Percentiles rank a stretch among this genome's conserved stretches.
Evolutionary conservation across 495 filamentous ascomycete genomes (phyloP).

Genomic region (Beverwykella pulmonaria): DNA sequence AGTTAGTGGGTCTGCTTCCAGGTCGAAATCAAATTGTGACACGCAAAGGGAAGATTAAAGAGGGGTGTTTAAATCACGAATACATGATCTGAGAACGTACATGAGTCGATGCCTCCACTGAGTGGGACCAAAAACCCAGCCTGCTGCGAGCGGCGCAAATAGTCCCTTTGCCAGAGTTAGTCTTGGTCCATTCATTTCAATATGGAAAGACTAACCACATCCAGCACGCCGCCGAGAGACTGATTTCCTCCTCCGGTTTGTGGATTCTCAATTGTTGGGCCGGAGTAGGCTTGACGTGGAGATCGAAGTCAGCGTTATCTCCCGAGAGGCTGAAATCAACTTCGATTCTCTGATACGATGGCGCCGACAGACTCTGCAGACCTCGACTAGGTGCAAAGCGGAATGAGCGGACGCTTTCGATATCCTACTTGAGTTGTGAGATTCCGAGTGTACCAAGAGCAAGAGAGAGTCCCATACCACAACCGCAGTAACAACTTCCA

Average conservation of each 20-base stretch:
- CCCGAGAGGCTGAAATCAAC: slow-evolving; percentile 48
- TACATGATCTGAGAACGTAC: slow-evolving; percentile 48
- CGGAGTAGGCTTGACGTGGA: slow-evolving; percentile 27
- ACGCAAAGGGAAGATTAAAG: no score
- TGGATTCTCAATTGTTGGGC: slow-evolving; percentile 56
- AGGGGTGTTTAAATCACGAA: no score
- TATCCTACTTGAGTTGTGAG: slow-evolving; percentile 50
- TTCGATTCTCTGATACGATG: slow-evolving; percentile 50
- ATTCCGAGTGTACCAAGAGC: no score
- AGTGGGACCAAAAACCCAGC: slow-evolving; percentile 52
- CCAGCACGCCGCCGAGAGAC: slow-evolving; percentile 70
- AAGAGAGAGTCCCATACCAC: slow-evolving; percentile 41
- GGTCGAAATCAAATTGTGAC: no score
- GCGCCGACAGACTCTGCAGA: slow-evolving; percentile 56
- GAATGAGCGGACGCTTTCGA: slow-evolving; percentile 70
- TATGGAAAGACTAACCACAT: slow-evolving; percentile 57
- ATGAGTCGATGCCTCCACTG: slow-evolving; percentile 75
- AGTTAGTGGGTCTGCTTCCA: no score
- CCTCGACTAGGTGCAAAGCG: slow-evolving; percentile 58
- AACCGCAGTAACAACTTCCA: slow-evolving; percentile 82
- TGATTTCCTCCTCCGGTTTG: slow-evolving; percentile 74
- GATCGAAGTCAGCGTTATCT: slow-evolving; percentile 41
- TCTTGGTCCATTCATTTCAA: no score
- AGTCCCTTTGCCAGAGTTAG: slow-evolving; percentile 52
- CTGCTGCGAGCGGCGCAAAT: slow-evolving; percentile 55